Evolutionary conservation across 2,329 filamentous ascomycete species (phyloP).

Genomic region (Ilyonectria destructans): DNA sequence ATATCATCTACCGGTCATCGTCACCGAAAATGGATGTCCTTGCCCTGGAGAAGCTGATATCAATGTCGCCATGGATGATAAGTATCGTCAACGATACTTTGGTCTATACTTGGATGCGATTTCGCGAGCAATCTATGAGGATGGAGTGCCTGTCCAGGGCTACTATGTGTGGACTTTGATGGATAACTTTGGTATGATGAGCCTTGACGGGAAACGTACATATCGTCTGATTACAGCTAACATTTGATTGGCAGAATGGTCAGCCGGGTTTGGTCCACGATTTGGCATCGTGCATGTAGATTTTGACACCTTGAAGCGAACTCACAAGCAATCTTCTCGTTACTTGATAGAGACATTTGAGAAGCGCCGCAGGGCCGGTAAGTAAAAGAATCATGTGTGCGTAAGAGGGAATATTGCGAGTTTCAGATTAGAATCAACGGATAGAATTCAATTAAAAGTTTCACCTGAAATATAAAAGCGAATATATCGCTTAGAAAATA

Average conservation of each 20-base stretch:
- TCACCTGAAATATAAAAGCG: no score
- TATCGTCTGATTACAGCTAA: not conserved
- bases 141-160: conserved; percentile 5
- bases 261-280: not conserved
- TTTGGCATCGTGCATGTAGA: conserved; percentile 1
- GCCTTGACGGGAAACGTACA: not conserved
- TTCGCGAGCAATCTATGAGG: conserved; percentile 20
- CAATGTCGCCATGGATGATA: conserved; percentile 54
- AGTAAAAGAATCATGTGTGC: no score
- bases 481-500: no score
- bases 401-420: no score
- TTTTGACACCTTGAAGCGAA: conserved; percentile 5
- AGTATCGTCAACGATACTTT: conserved; percentile 56
- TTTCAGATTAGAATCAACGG: no score
- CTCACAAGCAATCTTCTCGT: not conserved
- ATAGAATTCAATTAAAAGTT: no score
- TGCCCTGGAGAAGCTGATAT: conserved; percentile 47
- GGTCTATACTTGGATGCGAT: conserved; percentile 56
- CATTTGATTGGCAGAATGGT: conserved; percentile 6
- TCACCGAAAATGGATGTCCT: conserved; percentile 47
- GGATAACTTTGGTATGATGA: conserved; percentile 25
- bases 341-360: not conserved
- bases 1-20: conserved; percentile 36
- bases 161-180: conserved; percentile 24
- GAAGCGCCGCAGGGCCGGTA: not conserved